Evolutionary conservation across 169 alveolate species (phyloP).

Genomic region (Plasmodium knowlesi): DNA sequence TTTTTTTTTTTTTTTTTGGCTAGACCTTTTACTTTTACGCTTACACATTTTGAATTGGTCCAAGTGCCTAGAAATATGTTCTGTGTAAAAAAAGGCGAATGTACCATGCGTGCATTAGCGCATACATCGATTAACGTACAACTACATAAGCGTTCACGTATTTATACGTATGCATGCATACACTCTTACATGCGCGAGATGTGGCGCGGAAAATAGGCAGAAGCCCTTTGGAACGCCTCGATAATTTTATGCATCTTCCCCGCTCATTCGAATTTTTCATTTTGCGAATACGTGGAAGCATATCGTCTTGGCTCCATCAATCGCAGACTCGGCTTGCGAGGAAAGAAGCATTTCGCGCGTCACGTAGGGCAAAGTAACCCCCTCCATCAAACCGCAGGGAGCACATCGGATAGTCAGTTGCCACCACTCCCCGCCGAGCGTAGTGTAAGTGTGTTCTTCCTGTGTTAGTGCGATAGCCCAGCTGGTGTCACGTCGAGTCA

Average conservation of each 20-base stretch:
- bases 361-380: background rate
- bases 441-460: background rate
- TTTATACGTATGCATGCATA: background rate
- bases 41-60: background rate
- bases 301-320: constrained; percentile 3
- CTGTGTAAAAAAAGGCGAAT: background rate
- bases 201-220: background rate
- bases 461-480: background rate
- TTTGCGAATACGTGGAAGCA: background rate
- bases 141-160: background rate
- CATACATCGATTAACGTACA: background rate
- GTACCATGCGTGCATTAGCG: background rate
- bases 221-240: background rate
- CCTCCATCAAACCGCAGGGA: background rate
- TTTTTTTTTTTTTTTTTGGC: background rate
- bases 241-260: background rate
- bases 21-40: background rate
- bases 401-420: background rate
- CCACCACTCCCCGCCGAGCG: background rate
- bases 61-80: background rate
- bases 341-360: background rate
- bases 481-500: background rate
- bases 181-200: background rate
- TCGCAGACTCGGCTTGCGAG: background rate
- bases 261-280: background rate